Conservation (phyloP, 805 yeast species). For the Ogataea degrootiae region DNA sequence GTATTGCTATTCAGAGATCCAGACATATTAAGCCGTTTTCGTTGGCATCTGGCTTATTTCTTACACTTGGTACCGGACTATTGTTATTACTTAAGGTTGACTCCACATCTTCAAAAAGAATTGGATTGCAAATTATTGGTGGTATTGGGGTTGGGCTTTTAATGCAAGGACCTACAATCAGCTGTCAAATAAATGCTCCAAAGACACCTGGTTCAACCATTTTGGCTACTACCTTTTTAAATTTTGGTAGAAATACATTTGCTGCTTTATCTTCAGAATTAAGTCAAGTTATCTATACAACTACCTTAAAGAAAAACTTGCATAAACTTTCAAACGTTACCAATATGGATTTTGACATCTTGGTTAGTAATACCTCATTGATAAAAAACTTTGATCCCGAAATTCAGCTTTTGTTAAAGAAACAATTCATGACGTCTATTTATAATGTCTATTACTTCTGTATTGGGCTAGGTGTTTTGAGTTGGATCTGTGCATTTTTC, state of each 20-base stretch:
- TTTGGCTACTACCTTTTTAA: conserved; percentile 41
- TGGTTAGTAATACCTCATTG: conserved; percentile 1
- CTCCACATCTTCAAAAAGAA: conserved; percentile 31
- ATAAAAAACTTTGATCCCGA: conserved; percentile 4
- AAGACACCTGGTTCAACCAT: conserved; percentile 46
- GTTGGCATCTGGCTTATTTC: conserved; percentile 31
- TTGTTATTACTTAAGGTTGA: conserved; percentile 36
- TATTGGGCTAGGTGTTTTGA: conserved; percentile 32
- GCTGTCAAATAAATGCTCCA: conserved; percentile 47
- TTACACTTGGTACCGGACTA: conserved; percentile 42
- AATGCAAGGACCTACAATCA: conserved; percentile 40
- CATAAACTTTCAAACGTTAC: background rate
- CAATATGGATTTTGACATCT: background rate
- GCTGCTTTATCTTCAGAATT: conserved; percentile 41
- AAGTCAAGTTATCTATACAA: conserved; percentile 36
- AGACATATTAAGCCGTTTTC: conserved; percentile 39
- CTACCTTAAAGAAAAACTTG: conserved; percentile 23
- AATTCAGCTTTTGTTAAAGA: conserved; percentile 12
- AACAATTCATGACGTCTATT: conserved; percentile 33
- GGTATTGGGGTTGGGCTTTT: conserved; percentile 44
- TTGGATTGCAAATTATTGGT: conserved; percentile 41
- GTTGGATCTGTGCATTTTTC: conserved; percentile 31
- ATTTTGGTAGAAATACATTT: conserved; percentile 41
- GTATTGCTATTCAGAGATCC: conserved; percentile 34
- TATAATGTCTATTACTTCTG: conserved; percentile 37